Conservation (phyloP, 768 basidiomycete species). For the Suillus fuscotomentosus region DNA sequence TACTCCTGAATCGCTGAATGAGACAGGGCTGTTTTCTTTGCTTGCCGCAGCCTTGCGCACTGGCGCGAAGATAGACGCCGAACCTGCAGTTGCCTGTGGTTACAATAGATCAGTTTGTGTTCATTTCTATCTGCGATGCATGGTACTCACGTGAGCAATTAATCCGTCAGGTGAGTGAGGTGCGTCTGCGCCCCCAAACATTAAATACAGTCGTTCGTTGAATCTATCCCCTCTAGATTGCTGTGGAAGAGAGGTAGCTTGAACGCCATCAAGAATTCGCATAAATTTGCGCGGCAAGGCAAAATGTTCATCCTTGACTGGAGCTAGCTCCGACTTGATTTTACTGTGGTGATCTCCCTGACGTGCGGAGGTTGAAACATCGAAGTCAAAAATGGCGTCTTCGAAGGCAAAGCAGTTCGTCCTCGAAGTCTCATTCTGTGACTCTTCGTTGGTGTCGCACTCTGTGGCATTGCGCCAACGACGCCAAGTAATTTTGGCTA, state of each 20-base stretch:
- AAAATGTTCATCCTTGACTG: neutral
- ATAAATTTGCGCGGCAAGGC: neutral
- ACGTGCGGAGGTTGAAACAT: neutral
- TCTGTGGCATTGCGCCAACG: neutral
- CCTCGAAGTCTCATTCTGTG: neutral
- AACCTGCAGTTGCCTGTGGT: neutral
- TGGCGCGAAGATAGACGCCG: neutral
- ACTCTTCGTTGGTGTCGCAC: neutral
- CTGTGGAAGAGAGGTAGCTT: no score
- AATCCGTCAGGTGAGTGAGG: neutral
- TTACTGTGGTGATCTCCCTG: neutral
- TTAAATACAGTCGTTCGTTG: neutral
- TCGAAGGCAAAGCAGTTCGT: neutral
- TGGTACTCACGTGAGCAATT: neutral
- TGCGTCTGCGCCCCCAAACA: neutral
- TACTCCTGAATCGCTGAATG: neutral
- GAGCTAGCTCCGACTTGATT: neutral
- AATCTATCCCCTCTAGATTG: neutral
- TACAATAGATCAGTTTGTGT: neutral
- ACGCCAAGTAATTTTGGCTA: conserved; percentile 1
- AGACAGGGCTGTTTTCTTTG: neutral
- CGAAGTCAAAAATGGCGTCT: neutral
- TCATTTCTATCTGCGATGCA: neutral
- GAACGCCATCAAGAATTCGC: neutral
- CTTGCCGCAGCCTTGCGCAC: neutral